Base-by-base conservation (phyloP, 202 grass and related monocot genomes). In the Saccharum hybrid region DNA sequence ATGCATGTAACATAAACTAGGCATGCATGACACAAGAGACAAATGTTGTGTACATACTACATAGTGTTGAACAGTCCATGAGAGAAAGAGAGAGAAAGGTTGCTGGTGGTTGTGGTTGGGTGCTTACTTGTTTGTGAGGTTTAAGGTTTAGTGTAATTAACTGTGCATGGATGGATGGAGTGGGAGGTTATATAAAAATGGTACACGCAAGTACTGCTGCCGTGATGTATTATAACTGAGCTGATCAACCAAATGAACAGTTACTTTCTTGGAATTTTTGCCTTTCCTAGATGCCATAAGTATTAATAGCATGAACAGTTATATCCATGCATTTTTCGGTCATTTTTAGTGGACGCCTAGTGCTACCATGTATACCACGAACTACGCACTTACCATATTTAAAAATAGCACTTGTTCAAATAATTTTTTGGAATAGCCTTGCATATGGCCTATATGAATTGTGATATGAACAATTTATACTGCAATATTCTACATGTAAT, bases 1-100 rank as follows among this genome's bases (percentile, higher is more conserved):
- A 59, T 71, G 75, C 82, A 83, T 88, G 88, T 26, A 26, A 57
- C 75, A 76, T 71, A 84, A 90, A 87, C 37, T 65, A 90, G 69
- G 48, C 84, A 59, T 80, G 87, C 83, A 69, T 80, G 39, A 41
- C 79, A 76, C 75, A 75, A 80, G 36, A 71, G 43, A 87, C 70
- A 76, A 65, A 71, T 48, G 70, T 10, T 75, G 63, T 84, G 76
- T 87, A 90, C 72, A 84, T 71, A 74, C 30, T 15, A 54, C 72
- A 56, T 51, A 54, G 56, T 69, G 79, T 78, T 42, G 39, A 60
- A 71, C 65, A 42, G 52, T 57, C 22, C 36, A 77, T 62, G 22
- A 46, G 18, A 74, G 19, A 40, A 2, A 70, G 42, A 12, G 46
- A 48, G 45, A 10, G 8, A 43, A 5, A 6, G n/a, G 7, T 51